Conservation (phyloP, 352 stramenopile genomes). For the Globisporangium paddicum region DNA sequence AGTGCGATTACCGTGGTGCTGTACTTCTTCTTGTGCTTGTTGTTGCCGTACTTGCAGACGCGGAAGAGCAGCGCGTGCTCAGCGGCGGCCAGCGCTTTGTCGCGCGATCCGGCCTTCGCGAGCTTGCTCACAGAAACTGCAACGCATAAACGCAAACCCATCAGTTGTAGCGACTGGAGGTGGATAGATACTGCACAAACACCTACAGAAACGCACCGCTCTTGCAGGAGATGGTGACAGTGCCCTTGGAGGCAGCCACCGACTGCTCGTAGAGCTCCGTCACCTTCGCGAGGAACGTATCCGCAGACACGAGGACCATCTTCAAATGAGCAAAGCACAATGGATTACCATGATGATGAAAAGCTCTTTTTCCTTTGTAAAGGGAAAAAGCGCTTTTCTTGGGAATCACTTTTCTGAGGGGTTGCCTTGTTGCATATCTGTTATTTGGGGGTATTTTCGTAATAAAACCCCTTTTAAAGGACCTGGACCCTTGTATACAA, state of each 20-base stretch:
- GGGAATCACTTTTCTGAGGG: no score
- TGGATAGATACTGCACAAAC: background rate
- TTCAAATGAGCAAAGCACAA: no score
- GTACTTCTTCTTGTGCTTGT: slow-evolving; percentile 86
- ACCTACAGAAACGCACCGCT: slow-evolving; percentile 31
- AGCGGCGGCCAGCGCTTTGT: slow-evolving; percentile 32
- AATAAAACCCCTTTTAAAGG: no score
- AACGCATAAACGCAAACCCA: background rate
- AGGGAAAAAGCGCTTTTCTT: no score
- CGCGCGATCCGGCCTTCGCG: slow-evolving; percentile 4
- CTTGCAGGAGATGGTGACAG: slow-evolving; percentile 61
- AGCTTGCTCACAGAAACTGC: slow-evolving; percentile 16
- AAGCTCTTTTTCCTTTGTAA: no score
- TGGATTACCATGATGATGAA: no score
- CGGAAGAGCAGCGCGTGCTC: slow-evolving; percentile 71
- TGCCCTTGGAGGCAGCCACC: slow-evolving; percentile 33
- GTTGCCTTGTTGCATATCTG: no score
- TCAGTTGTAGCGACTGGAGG: slow-evolving; percentile 1
- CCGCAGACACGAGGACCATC: slow-evolving; percentile 54
- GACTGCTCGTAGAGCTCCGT: slow-evolving; percentile 42
- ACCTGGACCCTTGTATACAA: no score
- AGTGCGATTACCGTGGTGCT: slow-evolving; percentile 44
- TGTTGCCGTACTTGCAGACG: slow-evolving; percentile 79
- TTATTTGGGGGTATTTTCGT: no score
- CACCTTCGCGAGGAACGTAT: slow-evolving; percentile 63